These are phyloP conservation scores for Heliocybe sulcata DNA, from an alignment of 1,284 basidiomycete genomes.

Conservation along the genomic window DNA sequence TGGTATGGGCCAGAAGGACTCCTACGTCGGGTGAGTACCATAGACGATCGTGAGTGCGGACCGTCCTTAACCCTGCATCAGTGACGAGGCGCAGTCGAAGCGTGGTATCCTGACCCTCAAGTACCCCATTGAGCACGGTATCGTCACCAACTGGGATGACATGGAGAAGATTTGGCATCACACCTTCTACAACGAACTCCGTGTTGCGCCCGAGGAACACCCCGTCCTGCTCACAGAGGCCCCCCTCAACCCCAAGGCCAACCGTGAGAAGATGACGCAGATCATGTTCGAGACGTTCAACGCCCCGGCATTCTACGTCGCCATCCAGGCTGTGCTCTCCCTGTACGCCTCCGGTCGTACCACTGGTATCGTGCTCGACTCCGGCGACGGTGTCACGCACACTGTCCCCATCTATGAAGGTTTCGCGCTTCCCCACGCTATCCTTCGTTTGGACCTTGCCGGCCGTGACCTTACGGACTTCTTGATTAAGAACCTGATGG, in stretches of 20 bases:
- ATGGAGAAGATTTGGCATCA: constrained; percentile 97
- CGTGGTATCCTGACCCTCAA: constrained; percentile 92
- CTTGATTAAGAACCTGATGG: constrained; percentile 89
- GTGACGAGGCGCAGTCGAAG: constrained; percentile 93
- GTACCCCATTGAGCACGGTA: constrained; percentile 80
- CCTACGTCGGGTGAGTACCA: constrained; percentile 67
- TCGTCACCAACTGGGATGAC: constrained; percentile 96
- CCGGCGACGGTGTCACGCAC: constrained; percentile 92
- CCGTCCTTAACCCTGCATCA: constrained; percentile 17
- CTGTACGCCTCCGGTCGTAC: constrained; percentile 90
- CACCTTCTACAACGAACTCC: constrained; percentile 86
- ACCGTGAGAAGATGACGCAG: constrained; percentile 96
- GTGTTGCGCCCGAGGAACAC: constrained; percentile 86
- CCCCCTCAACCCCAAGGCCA: constrained; percentile 90
- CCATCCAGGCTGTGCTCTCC: constrained; percentile 90
- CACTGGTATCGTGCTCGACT: constrained; percentile 92
- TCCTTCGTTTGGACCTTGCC: constrained; percentile 91
- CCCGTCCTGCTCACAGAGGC: constrained; percentile 91
- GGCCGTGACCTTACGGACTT: constrained; percentile 93
- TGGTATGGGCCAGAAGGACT: constrained; percentile 84
- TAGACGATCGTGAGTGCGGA: constrained; percentile 5
- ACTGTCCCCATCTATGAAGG: constrained; percentile 95
- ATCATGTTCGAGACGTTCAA: constrained; percentile 99
- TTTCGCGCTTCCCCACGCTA: constrained; percentile 93
- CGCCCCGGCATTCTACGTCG: constrained; percentile 88